Evolutionary conservation across 75 land plant genomes (phyloP).

Genomic region (Ceratopteris richardii): DNA sequence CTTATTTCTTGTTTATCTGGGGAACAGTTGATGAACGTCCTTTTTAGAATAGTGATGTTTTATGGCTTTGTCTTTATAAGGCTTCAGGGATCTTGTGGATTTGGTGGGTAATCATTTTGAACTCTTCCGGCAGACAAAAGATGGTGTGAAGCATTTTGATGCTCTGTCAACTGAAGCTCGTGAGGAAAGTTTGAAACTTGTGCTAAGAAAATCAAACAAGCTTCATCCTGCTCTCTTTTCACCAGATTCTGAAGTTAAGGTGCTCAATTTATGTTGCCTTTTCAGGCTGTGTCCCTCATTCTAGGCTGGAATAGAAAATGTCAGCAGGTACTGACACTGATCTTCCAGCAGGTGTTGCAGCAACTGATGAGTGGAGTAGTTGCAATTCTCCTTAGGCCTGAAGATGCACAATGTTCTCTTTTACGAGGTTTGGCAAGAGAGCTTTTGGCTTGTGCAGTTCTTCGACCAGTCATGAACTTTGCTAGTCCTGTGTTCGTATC

Average conservation of each 20-base stretch:
- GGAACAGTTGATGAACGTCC: not conserved
- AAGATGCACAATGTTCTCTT: conserved; percentile 73
- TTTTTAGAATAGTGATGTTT: not conserved
- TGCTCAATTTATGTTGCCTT: conserved; percentile 16
- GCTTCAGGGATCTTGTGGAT: conserved; percentile 72
- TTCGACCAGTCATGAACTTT: conserved; percentile 88
- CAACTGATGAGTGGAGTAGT: conserved; percentile 69
- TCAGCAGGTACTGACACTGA: too few species aligned
- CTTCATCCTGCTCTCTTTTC: conserved; percentile 94
- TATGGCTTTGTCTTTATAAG: conserved; percentile 1
- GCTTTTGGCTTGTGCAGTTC: conserved; percentile 72
- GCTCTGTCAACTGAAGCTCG: conserved; percentile 75
- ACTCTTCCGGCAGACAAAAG: conserved; percentile 69
- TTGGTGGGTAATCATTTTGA: conserved; percentile 81
- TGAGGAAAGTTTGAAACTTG: conserved; percentile 80
- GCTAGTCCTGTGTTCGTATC: conserved; percentile 65
- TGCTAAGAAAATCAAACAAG: conserved; percentile 55
- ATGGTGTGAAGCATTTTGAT: conserved; percentile 59
- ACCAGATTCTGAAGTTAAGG: conserved; percentile 85
- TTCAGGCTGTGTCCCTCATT: not conserved
- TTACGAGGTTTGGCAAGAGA: conserved; percentile 65
- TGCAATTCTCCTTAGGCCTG: conserved; percentile 55
- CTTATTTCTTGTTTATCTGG: too few species aligned
- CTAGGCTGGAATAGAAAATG: too few species aligned
- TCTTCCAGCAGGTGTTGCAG: conserved; percentile 57